phyloP scores from a whole-genome alignment of 495 filamentous ascomycete genomes.

The Podospora australis region DNA sequence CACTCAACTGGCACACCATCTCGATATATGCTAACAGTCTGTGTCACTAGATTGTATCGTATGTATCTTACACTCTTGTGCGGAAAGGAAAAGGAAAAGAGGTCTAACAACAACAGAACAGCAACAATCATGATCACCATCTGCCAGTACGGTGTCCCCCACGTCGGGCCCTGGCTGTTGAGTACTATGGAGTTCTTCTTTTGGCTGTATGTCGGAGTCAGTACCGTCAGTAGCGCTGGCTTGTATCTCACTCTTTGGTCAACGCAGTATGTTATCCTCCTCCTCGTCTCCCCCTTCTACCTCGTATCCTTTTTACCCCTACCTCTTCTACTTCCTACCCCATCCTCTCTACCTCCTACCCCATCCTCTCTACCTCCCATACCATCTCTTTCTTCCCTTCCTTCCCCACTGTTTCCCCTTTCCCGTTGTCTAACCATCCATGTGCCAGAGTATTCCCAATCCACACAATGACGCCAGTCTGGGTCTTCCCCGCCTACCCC shows the following conservation, averaged over 20 bases:
- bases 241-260: slow-evolving; percentile 71
- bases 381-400: too few species aligned
- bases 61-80: too few species aligned
- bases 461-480: slow-evolving; percentile 81
- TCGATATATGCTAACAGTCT: neutral
- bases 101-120: too few species aligned
- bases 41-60: slow-evolving; percentile 41
- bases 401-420: neutral
- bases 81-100: too few species aligned
- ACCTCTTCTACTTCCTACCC: neutral
- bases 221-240: slow-evolving; percentile 55
- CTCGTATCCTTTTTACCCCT: neutral
- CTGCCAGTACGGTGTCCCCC: slow-evolving; percentile 66
- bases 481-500: slow-evolving; percentile 89
- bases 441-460: slow-evolving; percentile 62
- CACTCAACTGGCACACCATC: neutral
- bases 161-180: slow-evolving; percentile 63
- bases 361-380: slow-evolving; percentile 1
- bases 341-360: neutral
- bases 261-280: slow-evolving; percentile 35
- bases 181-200: slow-evolving; percentile 57
- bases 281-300: neutral
- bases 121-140: slow-evolving; percentile 73
- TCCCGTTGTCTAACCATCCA: neutral
- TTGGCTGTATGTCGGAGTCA: slow-evolving; percentile 65